Percentiles rank a stretch among this genome's conserved stretches.
phyloP scores from a whole-genome alignment of 2,329 filamentous ascomycete genomes.

The Ophiostoma perfectum region DNA sequence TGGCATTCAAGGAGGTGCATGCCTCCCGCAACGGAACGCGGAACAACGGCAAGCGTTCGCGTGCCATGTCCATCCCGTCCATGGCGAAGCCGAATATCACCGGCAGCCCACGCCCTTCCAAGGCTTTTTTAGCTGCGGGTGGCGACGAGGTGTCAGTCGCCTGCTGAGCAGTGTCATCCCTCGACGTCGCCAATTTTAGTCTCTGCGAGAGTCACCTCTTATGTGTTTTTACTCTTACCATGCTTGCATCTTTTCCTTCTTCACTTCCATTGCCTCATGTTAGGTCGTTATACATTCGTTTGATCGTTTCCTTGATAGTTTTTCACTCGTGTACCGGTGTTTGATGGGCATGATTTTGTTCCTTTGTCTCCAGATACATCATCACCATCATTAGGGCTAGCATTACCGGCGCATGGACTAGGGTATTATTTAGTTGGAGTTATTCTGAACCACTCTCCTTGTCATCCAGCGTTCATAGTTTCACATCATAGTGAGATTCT shows the following conservation, averaged over 20 bases:
- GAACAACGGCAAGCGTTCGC: slow-evolving; percentile 21
- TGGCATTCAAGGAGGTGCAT: slow-evolving; percentile 22
- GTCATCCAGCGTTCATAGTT: too few relatives aligned
- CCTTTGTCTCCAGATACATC: neutral
- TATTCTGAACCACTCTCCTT: neutral
- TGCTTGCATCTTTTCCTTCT: neutral
- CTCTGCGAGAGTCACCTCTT: too few relatives aligned
- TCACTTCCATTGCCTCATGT: too few relatives aligned
- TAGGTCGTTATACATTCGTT: neutral
- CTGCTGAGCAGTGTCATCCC: slow-evolving; percentile 16
- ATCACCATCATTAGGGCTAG: neutral
- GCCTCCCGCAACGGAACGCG: slow-evolving; percentile 9
- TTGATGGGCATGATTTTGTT: neutral
- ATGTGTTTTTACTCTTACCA: neutral
- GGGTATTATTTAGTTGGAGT: neutral
- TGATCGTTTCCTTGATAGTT: neutral
- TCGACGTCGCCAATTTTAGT: neutral
- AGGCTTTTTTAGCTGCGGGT: slow-evolving; percentile 25
- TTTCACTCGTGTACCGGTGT: neutral
- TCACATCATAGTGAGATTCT: neutral
- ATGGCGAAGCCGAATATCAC: neutral
- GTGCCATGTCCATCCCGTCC: slow-evolving; percentile 25
- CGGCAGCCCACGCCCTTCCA: slow-evolving; percentile 17
- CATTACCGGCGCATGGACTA: neutral
- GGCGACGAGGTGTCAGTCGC: slow-evolving; percentile 19